Percentiles rank a stretch among this genome's conserved stretches.
Conservation (phyloP, 768 basidiomycete species). For the Suillus fuscotomentosus region DNA sequence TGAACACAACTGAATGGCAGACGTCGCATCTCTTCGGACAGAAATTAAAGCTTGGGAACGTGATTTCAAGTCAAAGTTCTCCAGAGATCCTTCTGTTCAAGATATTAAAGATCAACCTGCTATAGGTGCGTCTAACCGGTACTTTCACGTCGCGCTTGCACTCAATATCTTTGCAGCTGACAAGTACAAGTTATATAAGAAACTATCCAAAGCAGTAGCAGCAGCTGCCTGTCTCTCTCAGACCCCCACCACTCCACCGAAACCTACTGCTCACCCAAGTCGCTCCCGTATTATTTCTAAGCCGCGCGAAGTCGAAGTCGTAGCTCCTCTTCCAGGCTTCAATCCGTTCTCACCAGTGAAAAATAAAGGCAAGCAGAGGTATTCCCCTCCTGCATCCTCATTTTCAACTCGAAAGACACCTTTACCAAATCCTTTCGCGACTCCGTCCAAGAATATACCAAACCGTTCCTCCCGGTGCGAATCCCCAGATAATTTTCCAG, state of each 20-base stretch:
- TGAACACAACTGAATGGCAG: conserved; percentile 14
- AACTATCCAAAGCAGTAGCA: conserved; percentile 51
- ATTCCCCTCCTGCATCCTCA: conserved; percentile 20
- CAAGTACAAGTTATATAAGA: conserved; percentile 84
- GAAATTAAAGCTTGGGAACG: conserved; percentile 83
- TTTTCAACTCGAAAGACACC: conserved; percentile 13
- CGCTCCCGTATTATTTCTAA: conserved; percentile 38
- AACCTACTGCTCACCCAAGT: conserved; percentile 23
- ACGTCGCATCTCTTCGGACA: conserved; percentile 43
- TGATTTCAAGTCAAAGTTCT: conserved; percentile 54
- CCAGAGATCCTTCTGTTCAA: conserved; percentile 60
- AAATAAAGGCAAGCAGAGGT: conserved; percentile 49
- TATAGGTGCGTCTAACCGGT: conserved; percentile 52
- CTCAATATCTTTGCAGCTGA: conserved; percentile 46
- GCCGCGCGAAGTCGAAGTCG: conserved; percentile 50
- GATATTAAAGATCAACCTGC: conserved; percentile 63
- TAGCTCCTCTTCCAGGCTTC: conserved; percentile 52
- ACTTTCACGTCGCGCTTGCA: conserved; percentile 6
- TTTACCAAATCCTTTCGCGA: conserved; percentile 44
- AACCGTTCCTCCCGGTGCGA: conserved; percentile 25
- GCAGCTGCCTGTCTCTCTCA: conserved; percentile 37
- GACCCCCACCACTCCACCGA: conserved; percentile 34
- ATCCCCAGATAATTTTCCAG: conserved; percentile 43
- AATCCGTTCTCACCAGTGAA: conserved; percentile 84
- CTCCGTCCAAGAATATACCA: conserved; percentile 37